phyloP scores from a whole-genome alignment of 768 basidiomycete genomes.

The Psilocybe cyanescens region DNA sequence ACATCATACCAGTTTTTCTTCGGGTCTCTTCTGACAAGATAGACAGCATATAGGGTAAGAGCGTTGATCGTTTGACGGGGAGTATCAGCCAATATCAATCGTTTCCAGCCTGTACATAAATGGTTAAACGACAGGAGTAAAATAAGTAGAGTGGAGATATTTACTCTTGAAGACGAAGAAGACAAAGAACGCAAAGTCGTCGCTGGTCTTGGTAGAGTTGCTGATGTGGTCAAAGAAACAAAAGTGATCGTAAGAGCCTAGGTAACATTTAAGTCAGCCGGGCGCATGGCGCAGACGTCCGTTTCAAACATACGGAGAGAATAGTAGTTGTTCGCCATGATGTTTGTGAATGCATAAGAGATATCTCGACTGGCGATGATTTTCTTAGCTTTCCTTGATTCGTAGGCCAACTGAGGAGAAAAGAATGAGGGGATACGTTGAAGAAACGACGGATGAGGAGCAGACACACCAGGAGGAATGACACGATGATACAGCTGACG shows the following conservation, averaged over 20 bases:
- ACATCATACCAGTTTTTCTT: constrained; percentile 66
- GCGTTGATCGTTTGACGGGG: constrained; percentile 98
- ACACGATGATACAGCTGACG: constrained; percentile 97
- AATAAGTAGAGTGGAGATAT: constrained; percentile 11
- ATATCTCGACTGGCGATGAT: constrained; percentile 97
- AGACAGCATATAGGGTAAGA: constrained; percentile 95
- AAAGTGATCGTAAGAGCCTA: constrained; percentile 95
- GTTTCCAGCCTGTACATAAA: constrained; percentile 41
- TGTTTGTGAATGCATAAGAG: constrained; percentile 96
- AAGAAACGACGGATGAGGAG: constrained; percentile 11
- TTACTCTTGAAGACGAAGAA: constrained; percentile 99
- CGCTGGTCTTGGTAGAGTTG: constrained; percentile 93
- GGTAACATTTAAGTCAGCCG: constrained; percentile 10
- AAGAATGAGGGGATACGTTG: background rate
- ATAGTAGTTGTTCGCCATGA: constrained; percentile 97
- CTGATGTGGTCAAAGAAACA: constrained; percentile 98
- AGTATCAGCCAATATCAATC: constrained; percentile 80
- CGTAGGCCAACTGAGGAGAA: constrained; percentile 72
- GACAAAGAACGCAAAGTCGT: constrained; percentile 98
- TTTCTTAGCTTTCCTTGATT: constrained; percentile 88
- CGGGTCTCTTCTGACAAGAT: constrained; percentile 41
- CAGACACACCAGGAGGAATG: constrained; percentile 91
- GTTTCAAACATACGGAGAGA: constrained; percentile 72
- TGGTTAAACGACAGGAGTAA: background rate
- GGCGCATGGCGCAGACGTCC: constrained; percentile 3